A percentile compares a stretch with the other conserved stretches of the same genome.
Conservation (phyloP, 2,329 filamentous ascomycete species). For the Aspergillus thermomutatus region DNA sequence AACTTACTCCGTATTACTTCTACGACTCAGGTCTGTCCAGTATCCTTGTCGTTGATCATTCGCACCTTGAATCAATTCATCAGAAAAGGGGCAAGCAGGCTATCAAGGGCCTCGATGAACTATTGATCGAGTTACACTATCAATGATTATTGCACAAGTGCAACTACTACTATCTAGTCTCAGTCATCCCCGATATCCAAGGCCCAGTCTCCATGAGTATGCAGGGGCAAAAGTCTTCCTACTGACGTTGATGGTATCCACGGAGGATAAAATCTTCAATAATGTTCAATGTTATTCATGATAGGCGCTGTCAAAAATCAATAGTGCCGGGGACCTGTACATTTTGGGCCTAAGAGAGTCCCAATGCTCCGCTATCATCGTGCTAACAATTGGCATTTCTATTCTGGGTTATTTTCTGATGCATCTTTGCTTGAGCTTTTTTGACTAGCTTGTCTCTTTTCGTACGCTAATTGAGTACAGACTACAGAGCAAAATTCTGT, state of each 20-base stretch:
- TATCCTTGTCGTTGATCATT: neutral
- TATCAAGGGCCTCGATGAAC: neutral
- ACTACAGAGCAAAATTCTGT: neutral
- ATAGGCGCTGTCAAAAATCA: constrained; percentile 19
- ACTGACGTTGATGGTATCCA: neutral
- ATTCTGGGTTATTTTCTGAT: neutral
- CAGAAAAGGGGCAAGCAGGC: neutral
- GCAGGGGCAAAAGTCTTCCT: neutral
- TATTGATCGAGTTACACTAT: constrained; percentile 4
- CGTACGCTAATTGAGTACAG: neutral
- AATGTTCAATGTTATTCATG: constrained; percentile 3
- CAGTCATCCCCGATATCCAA: constrained; percentile 5
- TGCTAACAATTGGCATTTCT: constrained; percentile 2
- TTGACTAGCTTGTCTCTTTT: neutral
- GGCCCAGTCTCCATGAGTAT: neutral
- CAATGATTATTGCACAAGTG: constrained; percentile 10
- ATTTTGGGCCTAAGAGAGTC: constrained; percentile 8
- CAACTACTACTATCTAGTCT: constrained; percentile 3
- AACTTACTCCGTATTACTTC: neutral
- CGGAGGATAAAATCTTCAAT: neutral
- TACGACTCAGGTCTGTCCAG: neutral
- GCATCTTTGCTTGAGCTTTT: neutral
- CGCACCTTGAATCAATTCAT: neutral
- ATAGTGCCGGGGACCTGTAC: constrained; percentile 20
- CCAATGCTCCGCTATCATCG: constrained; percentile 12